Evolutionary conservation across 768 basidiomycete species (phyloP), one percentile per base, ranked within the genome.

Genomic region (Tylopilus plumbeoviolaceoides): DNA sequence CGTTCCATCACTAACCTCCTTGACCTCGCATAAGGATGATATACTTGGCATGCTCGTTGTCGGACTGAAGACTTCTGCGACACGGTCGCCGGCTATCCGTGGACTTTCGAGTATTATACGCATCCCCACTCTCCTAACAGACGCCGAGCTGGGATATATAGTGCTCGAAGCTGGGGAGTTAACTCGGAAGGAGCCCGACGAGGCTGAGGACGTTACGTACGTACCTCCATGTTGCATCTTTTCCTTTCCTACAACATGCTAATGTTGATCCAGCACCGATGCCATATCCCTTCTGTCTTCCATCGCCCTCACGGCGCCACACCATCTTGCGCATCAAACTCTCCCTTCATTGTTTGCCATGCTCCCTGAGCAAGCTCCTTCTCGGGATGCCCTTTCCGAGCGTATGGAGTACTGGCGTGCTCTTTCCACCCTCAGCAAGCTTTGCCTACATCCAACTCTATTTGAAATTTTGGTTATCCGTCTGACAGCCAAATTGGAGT

Each of bases 401-500:
- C 82, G 89, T n/a, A 72, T 75, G 17, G 78, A 77, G 48, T 87
- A 80, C 60, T 86, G 88, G 76, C 79, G 80, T 35, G 78, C 79
- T 36, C 78, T 98, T 49, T 73, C 76, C 11, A 79, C 84, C 14
- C 77, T 98, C 42, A 79, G 81, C 48, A 78, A 75, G 14, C 77
- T 99, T 12, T 97, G 91, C 66, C 62, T 80, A 9, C 83, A 85
- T 38, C 77, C 85, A 0, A 75, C 81, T 14, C 77, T 98, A n/a
- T 98, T 95, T 67, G 91, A 91, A 63, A 84, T 77, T 5, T 77
- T 98, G 25, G 82, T 91, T 48, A 77, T 91, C 44, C 83, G 90
- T 17, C 73, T 97, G 21, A 80, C 76, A 3, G 80, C 86, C 4
- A 91, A 91, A 67, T 74, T 98, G 28, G 87, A 91, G 45, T 62